These are phyloP conservation scores for Pulchroboletus neoregius DNA, from an alignment of 1,284 basidiomycete species.

Conservation along the genomic window DNA sequence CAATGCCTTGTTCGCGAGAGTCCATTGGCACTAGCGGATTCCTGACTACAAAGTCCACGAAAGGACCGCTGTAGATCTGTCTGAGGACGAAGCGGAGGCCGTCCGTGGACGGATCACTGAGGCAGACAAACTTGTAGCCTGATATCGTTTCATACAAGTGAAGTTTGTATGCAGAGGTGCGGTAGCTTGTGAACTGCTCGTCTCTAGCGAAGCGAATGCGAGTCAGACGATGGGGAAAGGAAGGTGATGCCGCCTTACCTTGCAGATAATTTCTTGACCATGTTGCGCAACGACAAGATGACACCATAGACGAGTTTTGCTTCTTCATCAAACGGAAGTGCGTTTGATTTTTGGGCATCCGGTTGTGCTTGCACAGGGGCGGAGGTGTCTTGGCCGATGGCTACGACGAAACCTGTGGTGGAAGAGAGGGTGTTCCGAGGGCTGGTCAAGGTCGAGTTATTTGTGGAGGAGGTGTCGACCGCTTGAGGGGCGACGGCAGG, in stretches of 20 bases:
- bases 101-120: conserved; percentile 83
- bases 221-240: conserved; percentile 2
- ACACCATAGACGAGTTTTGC: conserved; percentile 97
- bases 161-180: conserved; percentile 89
- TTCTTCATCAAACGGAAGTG: conserved; percentile 93
- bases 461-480: conserved; percentile 31
- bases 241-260: conserved; percentile 38
- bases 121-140: conserved; percentile 93
- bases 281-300: conserved; percentile 86
- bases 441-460: conserved; percentile 43
- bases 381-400: conserved; percentile 51
- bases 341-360: conserved; percentile 38
- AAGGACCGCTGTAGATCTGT: conserved; percentile 91
- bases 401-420: conserved; percentile 63
- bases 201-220: conserved; percentile 47
- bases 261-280: conserved; percentile 91
- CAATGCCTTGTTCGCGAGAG: conserved; percentile 76
- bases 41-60: conserved; percentile 88
- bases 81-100: conserved; percentile 80
- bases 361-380: conserved; percentile 37
- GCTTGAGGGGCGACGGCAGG: conserved; percentile 51
- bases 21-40: conserved; percentile 87
- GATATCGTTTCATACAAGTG: conserved; percentile 91
- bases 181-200: conserved; percentile 88
- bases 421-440: conserved; percentile 62